Evolutionary conservation across 192 early-diverging fungal genomes (phyloP).

Genomic region (Coemansia sp.): DNA sequence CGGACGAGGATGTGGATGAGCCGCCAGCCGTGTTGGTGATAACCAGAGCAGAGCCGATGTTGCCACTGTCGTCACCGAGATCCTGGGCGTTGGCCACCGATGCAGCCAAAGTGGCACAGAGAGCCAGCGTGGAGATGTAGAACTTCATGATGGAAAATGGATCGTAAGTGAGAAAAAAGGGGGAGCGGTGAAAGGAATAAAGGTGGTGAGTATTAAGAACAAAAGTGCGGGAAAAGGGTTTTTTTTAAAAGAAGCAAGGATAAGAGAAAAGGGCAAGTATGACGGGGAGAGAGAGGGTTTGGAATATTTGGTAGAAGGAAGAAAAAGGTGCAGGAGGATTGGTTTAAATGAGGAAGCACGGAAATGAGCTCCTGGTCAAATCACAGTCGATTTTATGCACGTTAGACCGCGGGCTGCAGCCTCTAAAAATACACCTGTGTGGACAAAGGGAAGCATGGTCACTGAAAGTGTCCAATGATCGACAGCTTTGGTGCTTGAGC

Average conservation of each 20-base stretch:
- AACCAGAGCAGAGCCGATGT: constrained; percentile 12
- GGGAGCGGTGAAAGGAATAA: neutral
- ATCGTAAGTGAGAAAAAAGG: neutral
- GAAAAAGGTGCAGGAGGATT: neutral
- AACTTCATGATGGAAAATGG: constrained; percentile 29
- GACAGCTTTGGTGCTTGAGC: neutral
- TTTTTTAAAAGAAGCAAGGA: neutral
- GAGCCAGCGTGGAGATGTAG: constrained; percentile 23
- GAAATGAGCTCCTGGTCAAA: neutral
- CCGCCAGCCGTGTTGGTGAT: neutral
- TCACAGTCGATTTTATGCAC: neutral
- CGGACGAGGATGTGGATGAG: neutral
- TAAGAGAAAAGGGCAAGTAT: too few relatives aligned
- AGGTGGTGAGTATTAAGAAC: neutral
- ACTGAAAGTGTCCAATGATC: neutral
- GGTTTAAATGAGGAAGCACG: neutral
- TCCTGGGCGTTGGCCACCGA: constrained; percentile 22
- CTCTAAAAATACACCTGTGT: neutral
- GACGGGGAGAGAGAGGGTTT: too few relatives aligned
- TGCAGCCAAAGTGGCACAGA: constrained; percentile 30
- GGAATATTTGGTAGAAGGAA: neutral
- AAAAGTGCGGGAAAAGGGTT: neutral
- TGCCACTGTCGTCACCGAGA: neutral
- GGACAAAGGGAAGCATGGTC: neutral
- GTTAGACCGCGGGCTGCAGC: neutral